Evolutionary conservation across 441 rosid species (phyloP).

Genomic region (Croton laevigatus): DNA sequence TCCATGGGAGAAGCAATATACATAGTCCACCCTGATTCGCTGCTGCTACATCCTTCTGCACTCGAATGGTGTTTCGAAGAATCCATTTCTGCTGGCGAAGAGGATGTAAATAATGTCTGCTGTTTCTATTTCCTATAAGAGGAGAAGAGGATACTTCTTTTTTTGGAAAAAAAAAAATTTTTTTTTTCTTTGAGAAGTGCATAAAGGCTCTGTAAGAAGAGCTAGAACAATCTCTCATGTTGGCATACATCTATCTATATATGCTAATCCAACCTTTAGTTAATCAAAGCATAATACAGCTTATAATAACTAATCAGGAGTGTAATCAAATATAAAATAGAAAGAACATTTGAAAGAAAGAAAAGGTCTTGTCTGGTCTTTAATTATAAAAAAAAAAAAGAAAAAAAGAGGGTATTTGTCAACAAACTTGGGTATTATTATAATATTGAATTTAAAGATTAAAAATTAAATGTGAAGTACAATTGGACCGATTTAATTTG

Average conservation of each 20-base stretch:
- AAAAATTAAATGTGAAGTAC: neutral
- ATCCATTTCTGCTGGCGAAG: slow-evolving; percentile 35
- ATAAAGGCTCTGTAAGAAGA: slow-evolving; percentile 11
- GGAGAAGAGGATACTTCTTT: neutral
- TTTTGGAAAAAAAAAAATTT: too few relatives aligned
- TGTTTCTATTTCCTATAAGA: neutral
- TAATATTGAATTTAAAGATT: neutral
- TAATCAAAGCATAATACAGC: slow-evolving; percentile 32
- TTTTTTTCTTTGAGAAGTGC: slow-evolving; percentile 1
- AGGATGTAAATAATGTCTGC: neutral
- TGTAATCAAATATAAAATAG: slow-evolving; percentile 9
- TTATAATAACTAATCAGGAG: slow-evolving; percentile 24
- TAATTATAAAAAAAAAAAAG: neutral
- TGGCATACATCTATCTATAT: slow-evolving; percentile 23
- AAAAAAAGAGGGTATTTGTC: neutral
- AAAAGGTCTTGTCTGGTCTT: neutral
- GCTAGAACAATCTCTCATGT: slow-evolving; percentile 19
- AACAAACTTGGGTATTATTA: neutral
- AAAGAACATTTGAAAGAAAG: slow-evolving; percentile 1
- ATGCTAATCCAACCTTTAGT: slow-evolving; percentile 4
- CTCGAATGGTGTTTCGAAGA: slow-evolving; percentile 28
- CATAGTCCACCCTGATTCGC: slow-evolving; percentile 93
- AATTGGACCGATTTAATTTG: too few relatives aligned
- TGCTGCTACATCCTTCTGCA: slow-evolving; percentile 79
- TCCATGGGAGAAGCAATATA: slow-evolving; percentile 69